Base-by-base conservation (phyloP, 495 filamentous ascomycete genomes). In the Durotheca rogersii region DNA sequence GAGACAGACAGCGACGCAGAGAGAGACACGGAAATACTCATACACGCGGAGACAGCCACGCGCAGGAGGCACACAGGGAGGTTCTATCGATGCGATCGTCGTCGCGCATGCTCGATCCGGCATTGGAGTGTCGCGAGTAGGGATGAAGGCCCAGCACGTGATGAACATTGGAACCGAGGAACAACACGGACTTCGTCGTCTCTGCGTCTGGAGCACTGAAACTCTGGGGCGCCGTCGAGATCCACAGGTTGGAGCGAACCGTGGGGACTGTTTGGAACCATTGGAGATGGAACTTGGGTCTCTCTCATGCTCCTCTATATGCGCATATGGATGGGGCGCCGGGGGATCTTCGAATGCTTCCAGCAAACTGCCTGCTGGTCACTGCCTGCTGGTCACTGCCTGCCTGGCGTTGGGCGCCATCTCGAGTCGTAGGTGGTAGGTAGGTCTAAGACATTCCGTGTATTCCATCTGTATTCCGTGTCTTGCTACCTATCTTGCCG, bases 201-300 rank as follows among this genome's bases (percentile, higher is more conserved):
- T 27, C 23, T 9, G 9, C 4, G 23, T 27, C 23, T 56, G 46
- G 37, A 46, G 45, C 53, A 49, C 52, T 32, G 21, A 30, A 39
- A 11, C 36, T 10, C 21, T 30, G 15, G 23, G 23, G 37, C 18
- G 33, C 39, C 42, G 38, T 51, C 18, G 34, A 56, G 53, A 51
- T 51, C 35, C 27, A 39, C 41, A 30, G 7, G 39, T 18, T 37
- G 45, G 23, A 27, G 9, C 4, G n/a, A n/a, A n/a, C n/a, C n/a
- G n/a, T n/a, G n/a, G n/a, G n/a, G n/a, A n/a, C n/a, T n/a, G n/a
- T n/a, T n/a, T 27, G 4, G 47, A 44, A 32, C 41, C 40, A 34
- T n/a, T 30, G 1, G n/a, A 42, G 3, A 40, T 21, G 10, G 40
- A 30, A 45, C 41, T 41, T 34, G 41, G 53, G 45, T 35, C 44